A percentile compares a stretch with the other conserved stretches of the same genome.
Evolutionary conservation across 768 basidiomycete genomes (phyloP).

Genomic region (Trichaptum fuscoviolaceum): DNA sequence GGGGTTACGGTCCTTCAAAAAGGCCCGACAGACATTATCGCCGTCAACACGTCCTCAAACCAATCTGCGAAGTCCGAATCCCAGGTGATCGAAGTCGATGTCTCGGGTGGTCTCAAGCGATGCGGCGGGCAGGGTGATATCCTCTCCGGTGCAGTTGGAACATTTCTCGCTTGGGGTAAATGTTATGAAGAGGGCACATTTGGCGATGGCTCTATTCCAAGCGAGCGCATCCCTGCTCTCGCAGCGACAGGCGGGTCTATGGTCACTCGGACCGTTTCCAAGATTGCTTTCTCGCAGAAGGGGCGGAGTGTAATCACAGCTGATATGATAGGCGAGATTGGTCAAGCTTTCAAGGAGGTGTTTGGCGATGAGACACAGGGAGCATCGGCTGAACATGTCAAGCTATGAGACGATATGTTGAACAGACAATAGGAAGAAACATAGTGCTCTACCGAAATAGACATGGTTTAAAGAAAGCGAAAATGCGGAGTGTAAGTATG

Average conservation of each 20-base stretch:
- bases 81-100: slow-evolving; percentile 57
- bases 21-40: slow-evolving; percentile 76
- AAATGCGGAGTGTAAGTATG: too few relatives aligned
- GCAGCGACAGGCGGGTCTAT: slow-evolving; percentile 85
- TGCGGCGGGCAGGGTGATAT: slow-evolving; percentile 98
- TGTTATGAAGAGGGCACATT: slow-evolving; percentile 85
- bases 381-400: slow-evolving; percentile 11
- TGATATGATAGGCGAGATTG: slow-evolving; percentile 61
- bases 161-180: slow-evolving; percentile 92
- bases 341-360: slow-evolving; percentile 63
- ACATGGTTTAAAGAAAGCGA: too few relatives aligned
- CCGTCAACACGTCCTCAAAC: slow-evolving; percentile 60
- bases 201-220: slow-evolving; percentile 56
- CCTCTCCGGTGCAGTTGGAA: slow-evolving; percentile 79
- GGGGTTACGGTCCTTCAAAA: slow-evolving; percentile 91
- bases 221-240: slow-evolving; percentile 70
- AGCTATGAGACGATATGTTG: background rate
- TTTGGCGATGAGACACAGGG: slow-evolving; percentile 53
- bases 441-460: too few relatives aligned
- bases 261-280: slow-evolving; percentile 82
- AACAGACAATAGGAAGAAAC: too few relatives aligned
- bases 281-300: slow-evolving; percentile 65
- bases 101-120: slow-evolving; percentile 79
- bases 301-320: slow-evolving; percentile 80
- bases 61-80: slow-evolving; percentile 27